phyloP scores from a whole-genome alignment of 768 basidiomycete species.

The Mycena filopes region DNA sequence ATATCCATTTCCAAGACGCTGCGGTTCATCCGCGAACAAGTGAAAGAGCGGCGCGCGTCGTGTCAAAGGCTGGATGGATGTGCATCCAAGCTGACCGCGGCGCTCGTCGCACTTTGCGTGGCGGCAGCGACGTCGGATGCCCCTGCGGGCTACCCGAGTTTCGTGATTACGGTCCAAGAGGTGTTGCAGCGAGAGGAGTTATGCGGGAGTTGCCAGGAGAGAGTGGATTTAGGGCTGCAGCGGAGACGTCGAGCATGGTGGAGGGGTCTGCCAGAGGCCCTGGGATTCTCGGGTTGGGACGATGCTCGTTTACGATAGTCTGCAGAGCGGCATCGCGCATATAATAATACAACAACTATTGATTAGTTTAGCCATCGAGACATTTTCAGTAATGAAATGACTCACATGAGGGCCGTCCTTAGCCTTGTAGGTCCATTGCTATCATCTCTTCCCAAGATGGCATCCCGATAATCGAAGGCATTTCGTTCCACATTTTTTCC shows the following conservation, averaged over 20 bases:
- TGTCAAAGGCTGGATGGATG: slow-evolving; percentile 26
- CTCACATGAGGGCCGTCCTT: background rate
- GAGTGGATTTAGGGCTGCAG: slow-evolving; percentile 23
- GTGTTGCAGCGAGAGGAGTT: slow-evolving; percentile 25
- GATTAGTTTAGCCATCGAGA: background rate
- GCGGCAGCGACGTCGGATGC: slow-evolving; percentile 27
- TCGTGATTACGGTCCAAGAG: slow-evolving; percentile 24
- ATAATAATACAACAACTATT: background rate
- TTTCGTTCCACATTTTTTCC: slow-evolving; percentile 56
- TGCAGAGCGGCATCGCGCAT: background rate
- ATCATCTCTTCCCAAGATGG: slow-evolving; percentile 58
- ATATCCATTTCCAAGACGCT: slow-evolving; percentile 19
- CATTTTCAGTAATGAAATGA: background rate
- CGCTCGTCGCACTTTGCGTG: slow-evolving; percentile 24
- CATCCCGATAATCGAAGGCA: slow-evolving; percentile 58
- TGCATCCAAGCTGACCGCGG: slow-evolving; percentile 20
- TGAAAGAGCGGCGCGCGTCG: slow-evolving; percentile 20
- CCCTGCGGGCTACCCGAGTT: slow-evolving; percentile 30
- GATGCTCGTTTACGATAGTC: slow-evolving; percentile 22
- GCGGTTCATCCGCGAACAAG: slow-evolving; percentile 28
- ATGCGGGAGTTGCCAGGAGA: slow-evolving; percentile 25
- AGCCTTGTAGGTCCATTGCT: slow-evolving; percentile 41
- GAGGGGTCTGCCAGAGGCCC: slow-evolving; percentile 25
- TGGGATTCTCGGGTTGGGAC: slow-evolving; percentile 31
- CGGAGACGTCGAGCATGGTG: slow-evolving; percentile 30